A percentile compares a stretch with the other conserved stretches of the same genome.
phyloP scores from a whole-genome alignment of 257 asterid species.

The Penstemon barbatus region DNA sequence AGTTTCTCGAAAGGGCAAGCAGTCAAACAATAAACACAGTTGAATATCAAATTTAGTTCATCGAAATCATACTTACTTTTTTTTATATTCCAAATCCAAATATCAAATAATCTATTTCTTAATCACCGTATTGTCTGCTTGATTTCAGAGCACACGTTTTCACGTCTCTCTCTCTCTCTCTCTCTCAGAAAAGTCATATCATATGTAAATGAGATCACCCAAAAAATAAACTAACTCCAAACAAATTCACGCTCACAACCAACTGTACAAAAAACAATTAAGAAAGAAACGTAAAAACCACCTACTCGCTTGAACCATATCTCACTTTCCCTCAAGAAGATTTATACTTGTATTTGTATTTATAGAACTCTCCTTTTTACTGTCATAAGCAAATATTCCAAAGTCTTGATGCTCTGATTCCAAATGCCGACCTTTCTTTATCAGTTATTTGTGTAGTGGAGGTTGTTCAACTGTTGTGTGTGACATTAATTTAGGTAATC shows the following conservation, averaged over 20 bases:
- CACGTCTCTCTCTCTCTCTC: conserved; percentile 28
- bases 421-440: conserved; percentile 23
- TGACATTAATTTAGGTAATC: conserved; percentile 34
- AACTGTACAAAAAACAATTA: conserved; percentile 8
- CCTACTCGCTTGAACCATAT: conserved; percentile 32
- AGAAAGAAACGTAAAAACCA: conserved; percentile 31
- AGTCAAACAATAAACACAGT: conserved; percentile 9
- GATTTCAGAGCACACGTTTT: conserved; percentile 32
- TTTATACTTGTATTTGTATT: not conserved
- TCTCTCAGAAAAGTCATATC: not conserved
- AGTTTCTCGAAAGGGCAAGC: conserved; percentile 14
- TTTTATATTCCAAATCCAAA: conserved; percentile 8
- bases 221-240: conserved; percentile 28
- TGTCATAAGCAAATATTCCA: conserved; percentile 34
- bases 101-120: not conserved
- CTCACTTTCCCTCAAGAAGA: conserved; percentile 29
- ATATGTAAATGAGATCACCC: conserved; percentile 24
- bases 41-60: conserved; percentile 3
- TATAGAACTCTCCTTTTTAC: conserved; percentile 28
- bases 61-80: conserved; percentile 1
- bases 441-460: conserved; percentile 9
- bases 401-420: conserved; percentile 27
- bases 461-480: conserved; percentile 31
- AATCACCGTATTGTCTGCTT: conserved; percentile 29
- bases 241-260: conserved; percentile 24